Conservation (phyloP, 768 basidiomycete genomes). For the Boletus rubescentipes region DNA sequence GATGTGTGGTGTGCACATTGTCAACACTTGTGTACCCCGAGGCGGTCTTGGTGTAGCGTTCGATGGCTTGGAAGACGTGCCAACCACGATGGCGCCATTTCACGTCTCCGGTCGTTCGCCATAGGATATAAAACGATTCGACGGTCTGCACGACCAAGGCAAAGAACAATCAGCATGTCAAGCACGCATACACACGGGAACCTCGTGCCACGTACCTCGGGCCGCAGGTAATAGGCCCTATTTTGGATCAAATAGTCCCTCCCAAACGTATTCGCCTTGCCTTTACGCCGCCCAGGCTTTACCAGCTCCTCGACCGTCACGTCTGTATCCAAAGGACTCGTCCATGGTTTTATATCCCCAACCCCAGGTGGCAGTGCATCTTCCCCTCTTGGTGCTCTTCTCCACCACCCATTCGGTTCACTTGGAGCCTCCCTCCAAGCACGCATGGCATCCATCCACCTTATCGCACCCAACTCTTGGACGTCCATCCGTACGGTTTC, state of each 20-base stretch:
- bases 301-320: conserved; percentile 1
- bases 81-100: conserved; percentile 73
- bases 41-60: conserved; percentile 53
- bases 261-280: conserved; percentile 10
- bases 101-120: conserved; percentile 63
- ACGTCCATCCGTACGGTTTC: conserved; percentile 39
- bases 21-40: conserved; percentile 60
- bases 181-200: neutral
- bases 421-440: conserved; percentile 38
- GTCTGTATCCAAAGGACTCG: conserved; percentile 1
- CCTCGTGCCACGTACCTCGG: conserved; percentile 53
- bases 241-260: conserved; percentile 56
- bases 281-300: neutral
- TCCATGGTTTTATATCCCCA: conserved; percentile 32
- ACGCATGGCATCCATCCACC: conserved; percentile 36
- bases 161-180: neutral
- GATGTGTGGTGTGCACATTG: conserved; percentile 42
- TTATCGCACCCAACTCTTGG: conserved; percentile 11
- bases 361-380: conserved; percentile 50
- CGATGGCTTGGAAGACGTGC: conserved; percentile 65
- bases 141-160: conserved; percentile 48
- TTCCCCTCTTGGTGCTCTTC: conserved; percentile 27
- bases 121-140: conserved; percentile 71
- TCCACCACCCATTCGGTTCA: neutral
- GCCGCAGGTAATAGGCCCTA: conserved; percentile 56